A percentile compares a stretch with the other conserved stretches of the same genome.
Evolutionary conservation across 768 basidiomycete genomes (phyloP).

Genomic region (Fistulinella prunicolor): DNA sequence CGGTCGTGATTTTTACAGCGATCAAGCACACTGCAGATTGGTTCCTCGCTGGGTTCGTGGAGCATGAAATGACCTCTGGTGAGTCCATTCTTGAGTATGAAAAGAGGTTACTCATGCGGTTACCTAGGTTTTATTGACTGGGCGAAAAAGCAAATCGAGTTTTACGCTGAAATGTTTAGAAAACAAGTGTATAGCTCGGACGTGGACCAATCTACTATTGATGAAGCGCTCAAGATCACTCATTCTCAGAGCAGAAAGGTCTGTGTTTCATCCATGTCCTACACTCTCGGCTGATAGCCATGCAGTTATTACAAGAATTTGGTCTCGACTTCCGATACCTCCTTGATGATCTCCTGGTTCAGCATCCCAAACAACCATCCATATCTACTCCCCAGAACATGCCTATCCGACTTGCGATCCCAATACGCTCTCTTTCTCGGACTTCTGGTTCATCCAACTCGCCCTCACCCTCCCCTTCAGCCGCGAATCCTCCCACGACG

Average conservation of each 20-base stretch:
- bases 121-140: conserved; percentile 85
- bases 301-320: conserved; percentile 82
- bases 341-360: conserved; percentile 68
- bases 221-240: conserved; percentile 78
- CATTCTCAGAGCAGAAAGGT: conserved; percentile 84
- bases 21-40: conserved; percentile 98
- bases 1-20: conserved; percentile 87
- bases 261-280: conserved; percentile 6
- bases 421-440: conserved; percentile 16
- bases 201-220: conserved; percentile 62
- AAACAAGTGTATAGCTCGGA: conserved; percentile 90
- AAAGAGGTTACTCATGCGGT: not conserved
- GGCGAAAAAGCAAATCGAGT: conserved; percentile 83
- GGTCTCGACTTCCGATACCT: conserved; percentile 93
- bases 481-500: conserved; percentile 20
- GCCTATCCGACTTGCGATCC: conserved; percentile 27
- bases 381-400: conserved; percentile 21
- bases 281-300: not conserved
- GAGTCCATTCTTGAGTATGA: conserved; percentile 28
- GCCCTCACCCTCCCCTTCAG: conserved; percentile 15
- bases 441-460: conserved; percentile 13
- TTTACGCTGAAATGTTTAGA: conserved; percentile 80
- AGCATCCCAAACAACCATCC: conserved; percentile 41
- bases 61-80: conserved; percentile 93
- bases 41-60: conserved; percentile 94